Base-by-base conservation (phyloP, 495 filamentous ascomycete species). In the Penicillium bialowiezense region DNA sequence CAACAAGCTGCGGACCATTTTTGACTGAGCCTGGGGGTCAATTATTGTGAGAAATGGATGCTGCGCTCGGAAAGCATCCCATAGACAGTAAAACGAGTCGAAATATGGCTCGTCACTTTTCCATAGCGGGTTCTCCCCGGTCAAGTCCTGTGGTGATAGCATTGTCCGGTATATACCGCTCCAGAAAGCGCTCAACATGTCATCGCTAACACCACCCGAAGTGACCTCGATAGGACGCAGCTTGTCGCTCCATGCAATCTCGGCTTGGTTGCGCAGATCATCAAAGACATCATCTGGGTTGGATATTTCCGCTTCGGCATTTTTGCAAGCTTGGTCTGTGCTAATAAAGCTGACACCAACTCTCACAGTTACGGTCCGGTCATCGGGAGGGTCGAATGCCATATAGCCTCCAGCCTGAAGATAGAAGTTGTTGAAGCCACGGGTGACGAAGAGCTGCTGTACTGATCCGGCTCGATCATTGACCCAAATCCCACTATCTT, bases 51-150 rank as follows among this genome's bases (percentile, higher is more conserved):
- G 65, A 14, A 91, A 73, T 5, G 84, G 85, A 42, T 88, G 81
- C 36, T 86, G 82, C 14, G 79, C 81, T 2, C 88, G 73, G 56
- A 88, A 91, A 6, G 77, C 77, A 57, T 91, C 87, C 87, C 86
- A 90, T 12, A 85, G 65, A 52, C 83, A 90, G 56, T 90, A 91
- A 42, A 83, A 89, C 1, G 81, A 86, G 57, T 91, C 87, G 56
- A 83, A 91, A 50, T 91, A 90, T 3, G 87, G 87, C 66, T 90
- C 87, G 18, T 69, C 72, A 31, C 80, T 86, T 6, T 79, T 50
- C 84, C 87, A 91, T 1, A 84, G 55, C 3, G 86, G 87, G 48
- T 90, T 91, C 62, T 91, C 87, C 0, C 86, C 86, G 0, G 87
- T 90, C 57, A 89, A 85, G 44, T 90, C 84, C 55, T 90, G 87